Percentiles rank a stretch among this genome's conserved stretches.
phyloP scores from a whole-genome alignment of 1,139 yeast genomes.

The Blastobotrys ciferrii region DNA sequence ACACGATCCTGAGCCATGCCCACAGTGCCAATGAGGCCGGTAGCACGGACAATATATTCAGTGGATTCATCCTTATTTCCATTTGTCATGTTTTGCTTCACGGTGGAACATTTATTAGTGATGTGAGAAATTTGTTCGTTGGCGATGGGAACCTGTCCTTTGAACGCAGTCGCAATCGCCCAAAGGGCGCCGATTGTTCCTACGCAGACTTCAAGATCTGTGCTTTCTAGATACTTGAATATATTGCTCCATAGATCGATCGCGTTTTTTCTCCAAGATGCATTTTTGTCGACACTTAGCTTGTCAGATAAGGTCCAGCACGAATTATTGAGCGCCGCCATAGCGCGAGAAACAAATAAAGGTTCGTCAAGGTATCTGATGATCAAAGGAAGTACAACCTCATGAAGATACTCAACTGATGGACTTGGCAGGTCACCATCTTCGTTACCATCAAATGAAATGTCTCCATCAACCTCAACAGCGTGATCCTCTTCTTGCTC shows the following conservation, averaged over 20 bases:
- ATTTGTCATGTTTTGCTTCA: slow-evolving; percentile 1
- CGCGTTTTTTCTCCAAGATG: slow-evolving; percentile 31
- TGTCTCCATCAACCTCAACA: slow-evolving; percentile 16
- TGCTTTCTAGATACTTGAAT: slow-evolving; percentile 22
- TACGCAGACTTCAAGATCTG: slow-evolving; percentile 42
- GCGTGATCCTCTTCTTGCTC: slow-evolving; percentile 16
- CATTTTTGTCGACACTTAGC: slow-evolving; percentile 18
- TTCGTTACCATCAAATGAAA: slow-evolving; percentile 14
- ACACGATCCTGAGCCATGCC: slow-evolving; percentile 48
- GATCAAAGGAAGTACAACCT: slow-evolving; percentile 23
- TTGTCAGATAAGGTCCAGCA: slow-evolving; percentile 34
- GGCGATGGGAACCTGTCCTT: slow-evolving; percentile 35
- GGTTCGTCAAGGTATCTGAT: slow-evolving; percentile 20
- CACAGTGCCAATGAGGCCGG: slow-evolving; percentile 55
- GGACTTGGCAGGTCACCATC: slow-evolving; percentile 15
- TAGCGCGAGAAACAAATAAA: slow-evolving; percentile 46
- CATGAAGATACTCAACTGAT: slow-evolving; percentile 19
- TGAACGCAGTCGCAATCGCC: slow-evolving; percentile 54
- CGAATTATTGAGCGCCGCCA: slow-evolving; percentile 66
- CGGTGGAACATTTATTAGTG: slow-evolving; percentile 6
- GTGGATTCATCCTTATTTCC: slow-evolving; percentile 22
- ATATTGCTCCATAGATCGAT: slow-evolving; percentile 32
- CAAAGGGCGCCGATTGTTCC: slow-evolving; percentile 58
- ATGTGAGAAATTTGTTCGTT: slow-evolving; percentile 24
- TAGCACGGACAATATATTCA: slow-evolving; percentile 29